Conservation (phyloP, 768 basidiomycete species). For the Hortiboletus flavorubellus region DNA sequence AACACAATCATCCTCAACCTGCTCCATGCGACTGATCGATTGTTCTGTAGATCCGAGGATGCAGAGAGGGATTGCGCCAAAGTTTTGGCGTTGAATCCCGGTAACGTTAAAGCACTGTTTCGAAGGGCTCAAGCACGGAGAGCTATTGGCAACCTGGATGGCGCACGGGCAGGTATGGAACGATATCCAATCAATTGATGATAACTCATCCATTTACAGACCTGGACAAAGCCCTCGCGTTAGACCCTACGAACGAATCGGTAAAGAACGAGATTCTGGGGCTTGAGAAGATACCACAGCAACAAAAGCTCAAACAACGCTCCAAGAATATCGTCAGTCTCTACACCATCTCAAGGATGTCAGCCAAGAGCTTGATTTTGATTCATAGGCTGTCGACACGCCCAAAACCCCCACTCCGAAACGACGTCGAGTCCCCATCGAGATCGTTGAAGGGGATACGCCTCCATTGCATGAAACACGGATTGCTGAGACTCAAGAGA, state of each 20-base stretch:
- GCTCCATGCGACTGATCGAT: constrained; percentile 1
- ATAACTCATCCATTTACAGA: constrained; percentile 42
- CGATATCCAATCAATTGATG: neutral
- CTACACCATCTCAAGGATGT: neutral
- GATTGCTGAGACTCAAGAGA: constrained; percentile 6
- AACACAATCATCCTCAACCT: neutral
- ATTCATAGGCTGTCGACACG: constrained; percentile 6
- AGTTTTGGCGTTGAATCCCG: constrained; percentile 50
- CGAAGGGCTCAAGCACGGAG: constrained; percentile 71
- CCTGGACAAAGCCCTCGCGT: constrained; percentile 48
- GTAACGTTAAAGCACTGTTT: constrained; percentile 79
- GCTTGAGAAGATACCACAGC: constrained; percentile 39
- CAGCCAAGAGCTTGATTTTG: constrained; percentile 3
- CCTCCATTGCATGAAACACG: neutral
- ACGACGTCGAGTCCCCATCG: constrained; percentile 62
- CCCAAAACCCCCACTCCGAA: constrained; percentile 26
- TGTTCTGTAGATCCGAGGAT: constrained; percentile 59
- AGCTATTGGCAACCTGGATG: constrained; percentile 49
- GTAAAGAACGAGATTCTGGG: constrained; percentile 62
- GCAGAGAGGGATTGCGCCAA: constrained; percentile 77
- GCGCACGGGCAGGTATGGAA: constrained; percentile 56
- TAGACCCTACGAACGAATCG: constrained; percentile 64
- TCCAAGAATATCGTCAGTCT: constrained; percentile 33
- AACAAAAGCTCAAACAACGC: constrained; percentile 28
- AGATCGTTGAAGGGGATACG: constrained; percentile 45